phyloP scores from a whole-genome alignment of 495 filamentous ascomycete genomes.

The Aspergillus sparsus region DNA sequence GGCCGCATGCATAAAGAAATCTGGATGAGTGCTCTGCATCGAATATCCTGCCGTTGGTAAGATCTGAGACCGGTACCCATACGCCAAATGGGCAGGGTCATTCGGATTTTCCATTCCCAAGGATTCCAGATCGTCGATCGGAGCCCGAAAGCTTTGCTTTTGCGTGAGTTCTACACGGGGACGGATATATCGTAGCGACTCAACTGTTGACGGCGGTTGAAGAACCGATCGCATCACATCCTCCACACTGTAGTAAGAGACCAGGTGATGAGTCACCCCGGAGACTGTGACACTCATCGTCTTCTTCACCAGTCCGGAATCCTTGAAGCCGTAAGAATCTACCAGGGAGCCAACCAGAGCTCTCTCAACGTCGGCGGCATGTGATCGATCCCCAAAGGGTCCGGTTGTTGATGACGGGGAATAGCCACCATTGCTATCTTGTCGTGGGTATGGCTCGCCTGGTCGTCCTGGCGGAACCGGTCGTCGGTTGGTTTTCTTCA shows the following conservation, averaged over 20 bases:
- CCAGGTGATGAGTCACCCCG: conserved; percentile 74
- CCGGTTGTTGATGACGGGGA: conserved; percentile 44
- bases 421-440: conserved; percentile 46
- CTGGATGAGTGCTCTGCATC: conserved; percentile 38
- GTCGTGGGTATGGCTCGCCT: conserved; percentile 56
- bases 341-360: conserved; percentile 77
- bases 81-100: conserved; percentile 42
- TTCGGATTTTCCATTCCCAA: conserved; percentile 42
- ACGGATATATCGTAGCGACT: conserved; percentile 53
- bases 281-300: conserved; percentile 77
- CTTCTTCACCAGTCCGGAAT: conserved; percentile 84
- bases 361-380: conserved; percentile 60
- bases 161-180: conserved; percentile 61
- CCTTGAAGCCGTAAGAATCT: conserved; percentile 86
- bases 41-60: conserved; percentile 41
- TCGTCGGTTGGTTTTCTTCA: conserved; percentile 63
- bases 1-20: conserved; percentile 42
- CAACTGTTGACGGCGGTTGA: conserved; percentile 61
- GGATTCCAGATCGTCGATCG: conserved; percentile 61
- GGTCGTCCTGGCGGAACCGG: conserved; percentile 41
- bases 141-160: conserved; percentile 70
- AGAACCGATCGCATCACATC: conserved; percentile 67
- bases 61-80: conserved; percentile 45
- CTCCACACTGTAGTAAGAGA: conserved; percentile 82
- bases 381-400: conserved; percentile 42